phyloP scores from a whole-genome alignment of 345 rosid genomes.

The Lepidium aucheri region DNA sequence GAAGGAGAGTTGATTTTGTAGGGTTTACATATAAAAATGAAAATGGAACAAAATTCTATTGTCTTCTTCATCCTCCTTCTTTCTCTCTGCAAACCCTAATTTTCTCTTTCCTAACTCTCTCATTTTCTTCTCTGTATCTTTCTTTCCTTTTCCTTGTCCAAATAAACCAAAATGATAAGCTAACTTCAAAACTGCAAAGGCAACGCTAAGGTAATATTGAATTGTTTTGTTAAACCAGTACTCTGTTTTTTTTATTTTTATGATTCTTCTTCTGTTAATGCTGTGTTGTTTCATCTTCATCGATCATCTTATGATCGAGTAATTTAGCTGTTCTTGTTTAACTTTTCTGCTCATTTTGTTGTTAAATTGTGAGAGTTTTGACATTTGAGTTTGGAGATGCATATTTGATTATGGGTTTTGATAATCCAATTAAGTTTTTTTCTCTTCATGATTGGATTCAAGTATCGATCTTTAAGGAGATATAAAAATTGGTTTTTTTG shows the following conservation, averaged over 20 bases:
- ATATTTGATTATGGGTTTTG: neutral
- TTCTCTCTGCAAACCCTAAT: constrained; percentile 27
- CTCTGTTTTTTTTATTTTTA: neutral
- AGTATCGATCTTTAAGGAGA: constrained; percentile 1
- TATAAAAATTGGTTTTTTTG: neutral
- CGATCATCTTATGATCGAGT: constrained; percentile 1
- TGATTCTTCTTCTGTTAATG: neutral
- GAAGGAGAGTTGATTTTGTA: neutral
- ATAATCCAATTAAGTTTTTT: neutral
- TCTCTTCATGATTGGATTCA: neutral
- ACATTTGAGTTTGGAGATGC: neutral
- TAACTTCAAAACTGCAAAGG: constrained; percentile 1
- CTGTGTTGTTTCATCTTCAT: neutral
- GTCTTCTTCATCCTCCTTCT: constrained; percentile 20
- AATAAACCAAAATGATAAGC: neutral
- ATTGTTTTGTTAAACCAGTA: neutral
- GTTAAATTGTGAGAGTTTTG: neutral
- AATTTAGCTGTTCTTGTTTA: neutral
- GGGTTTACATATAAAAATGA: constrained; percentile 30
- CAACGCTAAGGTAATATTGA: neutral
- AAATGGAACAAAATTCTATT: constrained; percentile 1
- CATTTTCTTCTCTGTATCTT: neutral
- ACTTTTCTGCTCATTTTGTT: neutral
- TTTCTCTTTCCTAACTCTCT: constrained; percentile 10
- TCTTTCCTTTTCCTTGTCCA: neutral